Base-by-base conservation (phyloP, 495 filamentous ascomycete species). In the Penicillium bovifimosum region DNA sequence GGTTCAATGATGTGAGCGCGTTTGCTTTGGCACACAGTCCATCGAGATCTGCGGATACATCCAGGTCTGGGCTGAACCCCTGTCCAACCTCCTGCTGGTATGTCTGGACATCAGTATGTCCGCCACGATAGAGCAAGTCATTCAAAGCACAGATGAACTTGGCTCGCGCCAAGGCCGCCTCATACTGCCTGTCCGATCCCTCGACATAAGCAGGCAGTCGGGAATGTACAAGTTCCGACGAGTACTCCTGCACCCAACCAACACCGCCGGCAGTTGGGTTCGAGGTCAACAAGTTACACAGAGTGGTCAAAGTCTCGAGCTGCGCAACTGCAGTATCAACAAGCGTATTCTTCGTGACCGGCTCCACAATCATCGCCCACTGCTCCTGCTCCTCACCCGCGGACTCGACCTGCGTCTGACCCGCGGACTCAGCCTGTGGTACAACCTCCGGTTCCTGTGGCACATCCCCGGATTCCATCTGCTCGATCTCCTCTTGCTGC, bases 271-370 rank as follows among this genome's bases (percentile, higher is more conserved):
- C 55, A 46, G 65, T 40, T 18, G 67, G 54, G 55, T 71, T 55
- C 57, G 68, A 66, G 39, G 63, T 69, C 38, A 79, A 53, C 24
- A 87, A 65, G 49, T 77, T 78, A 57, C 80, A 84, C 6, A 86
- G 58, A 0, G 72, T 67, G 2, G 80, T 79, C 48, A 87, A 58
- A 2, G 82, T 74, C 28, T 78, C 77, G 10, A 87, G 54, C 54
- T 84, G 80, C 10, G 84, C 84, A 26, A 84, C 65, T 2, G 78
- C 73, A 2, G 84, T 87, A 38, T 88, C 85, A 1, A 86, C 74
- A 1, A 88, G 73, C 2, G 82, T 77, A 27, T 76, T 71, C 29
- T 80, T 76, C 2, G 83, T 85, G 16, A 86, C 70, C 0, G 84
- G 82, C 44, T 83, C 79, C 9, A 81, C 69, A 29, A 88, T 74